phyloP scores from a whole-genome alignment of 306 rosid species.

The Cucurbita moschata region DNA sequence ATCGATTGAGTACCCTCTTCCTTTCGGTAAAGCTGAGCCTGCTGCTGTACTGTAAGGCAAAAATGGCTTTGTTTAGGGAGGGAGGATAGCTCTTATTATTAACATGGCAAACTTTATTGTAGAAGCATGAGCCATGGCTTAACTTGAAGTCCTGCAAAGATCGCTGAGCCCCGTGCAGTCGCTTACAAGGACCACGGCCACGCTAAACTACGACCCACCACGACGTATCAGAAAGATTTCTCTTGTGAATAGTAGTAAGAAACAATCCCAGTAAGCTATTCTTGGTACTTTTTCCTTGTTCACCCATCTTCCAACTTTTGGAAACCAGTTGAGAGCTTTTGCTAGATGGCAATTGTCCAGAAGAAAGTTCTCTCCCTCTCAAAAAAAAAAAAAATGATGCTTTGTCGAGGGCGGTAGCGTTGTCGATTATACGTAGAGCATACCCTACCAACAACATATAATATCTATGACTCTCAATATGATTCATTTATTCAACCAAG shows the following conservation, averaged over 20 bases:
- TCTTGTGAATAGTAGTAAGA: background rate
- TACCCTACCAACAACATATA: slow-evolving; percentile 24
- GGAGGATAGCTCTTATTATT: background rate
- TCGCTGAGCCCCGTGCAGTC: slow-evolving; percentile 83
- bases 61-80: background rate
- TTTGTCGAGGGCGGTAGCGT: slow-evolving; percentile 86
- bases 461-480: background rate
- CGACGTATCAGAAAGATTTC: background rate
- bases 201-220: slow-evolving; percentile 42
- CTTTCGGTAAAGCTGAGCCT: slow-evolving; percentile 68
- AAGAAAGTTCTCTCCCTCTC: slow-evolving; percentile 88
- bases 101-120: slow-evolving; percentile 44
- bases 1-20: slow-evolving; percentile 28
- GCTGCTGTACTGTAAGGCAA: slow-evolving; percentile 20
- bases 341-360: slow-evolving; percentile 88
- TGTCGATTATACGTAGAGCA: slow-evolving; percentile 72
- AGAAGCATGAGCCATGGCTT: slow-evolving; percentile 98
- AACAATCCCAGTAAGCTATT: background rate
- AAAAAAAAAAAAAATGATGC: slow-evolving; percentile 52
- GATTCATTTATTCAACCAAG: background rate
- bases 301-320: slow-evolving; percentile 70
- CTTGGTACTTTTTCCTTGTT: background rate
- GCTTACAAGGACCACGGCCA: slow-evolving; percentile 78
- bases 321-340: slow-evolving; percentile 70
- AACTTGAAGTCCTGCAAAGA: slow-evolving; percentile 84